A percentile compares a stretch with the other conserved stretches of the same genome.
These are phyloP conservation scores for Salix purpurea DNA, from an alignment of 345 rosid genomes.

Conservation along the genomic window DNA sequence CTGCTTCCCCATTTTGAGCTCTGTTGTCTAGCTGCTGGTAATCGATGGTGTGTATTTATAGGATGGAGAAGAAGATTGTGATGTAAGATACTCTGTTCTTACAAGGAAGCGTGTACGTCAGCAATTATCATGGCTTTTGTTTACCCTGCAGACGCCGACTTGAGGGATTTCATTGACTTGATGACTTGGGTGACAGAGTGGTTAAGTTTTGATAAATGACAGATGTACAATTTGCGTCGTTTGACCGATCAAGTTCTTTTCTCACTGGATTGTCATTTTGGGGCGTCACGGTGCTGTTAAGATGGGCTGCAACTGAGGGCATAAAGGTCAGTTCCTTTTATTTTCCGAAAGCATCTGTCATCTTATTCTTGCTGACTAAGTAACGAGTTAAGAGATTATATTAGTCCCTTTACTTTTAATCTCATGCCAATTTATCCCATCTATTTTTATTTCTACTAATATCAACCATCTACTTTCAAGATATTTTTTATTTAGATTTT, in stretches of 20 bases:
- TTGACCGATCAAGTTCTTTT: background rate
- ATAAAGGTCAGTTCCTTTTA: background rate
- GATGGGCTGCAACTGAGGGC: background rate
- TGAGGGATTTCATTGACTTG: background rate
- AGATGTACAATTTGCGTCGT: background rate
- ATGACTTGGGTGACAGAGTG: background rate
- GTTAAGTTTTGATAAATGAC: background rate
- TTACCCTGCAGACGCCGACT: too few species aligned
- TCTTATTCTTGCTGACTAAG: background rate
- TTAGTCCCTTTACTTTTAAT: too few species aligned
- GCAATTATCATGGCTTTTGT: background rate
- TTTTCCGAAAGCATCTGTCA: background rate
- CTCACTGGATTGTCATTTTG: background rate
- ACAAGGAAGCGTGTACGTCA: background rate
- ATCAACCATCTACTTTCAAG: too few species aligned
- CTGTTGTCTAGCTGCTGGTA: background rate
- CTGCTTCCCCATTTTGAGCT: slow-evolving; percentile 8
- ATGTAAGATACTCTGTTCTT: background rate
- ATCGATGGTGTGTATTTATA: background rate
- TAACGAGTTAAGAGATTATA: background rate
- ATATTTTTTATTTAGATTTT: too few species aligned
- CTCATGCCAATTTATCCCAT: too few species aligned
- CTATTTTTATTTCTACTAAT: too few species aligned
- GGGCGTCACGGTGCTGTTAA: background rate
- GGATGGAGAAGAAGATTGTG: background rate